Evolutionary conservation across 192 early-diverging fungal species (phyloP).

Genomic region (Piromyces sp.): DNA sequence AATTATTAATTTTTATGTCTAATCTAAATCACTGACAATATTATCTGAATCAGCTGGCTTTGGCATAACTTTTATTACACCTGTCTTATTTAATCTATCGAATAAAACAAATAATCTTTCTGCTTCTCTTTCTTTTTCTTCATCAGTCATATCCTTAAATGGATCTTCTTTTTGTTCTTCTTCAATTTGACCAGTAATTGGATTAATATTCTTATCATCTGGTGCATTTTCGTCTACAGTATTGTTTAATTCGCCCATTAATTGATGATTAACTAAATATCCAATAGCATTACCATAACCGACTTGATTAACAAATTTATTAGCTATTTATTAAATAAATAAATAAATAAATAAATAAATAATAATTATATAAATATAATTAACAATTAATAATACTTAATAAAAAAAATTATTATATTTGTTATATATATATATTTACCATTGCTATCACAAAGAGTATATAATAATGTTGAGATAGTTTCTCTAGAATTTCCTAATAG

Average conservation of each 20-base stretch:
- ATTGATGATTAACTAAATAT: conserved; percentile 51
- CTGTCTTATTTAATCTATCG: conserved; percentile 79
- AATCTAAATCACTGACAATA: not conserved
- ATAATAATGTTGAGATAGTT: conserved; percentile 43
- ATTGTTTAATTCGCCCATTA: not conserved
- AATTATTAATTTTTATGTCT: not conserved
- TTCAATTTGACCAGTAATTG: conserved; percentile 69
- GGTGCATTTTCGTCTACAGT: conserved; percentile 5
- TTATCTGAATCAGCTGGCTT: not conserved
- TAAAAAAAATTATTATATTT: too few relatives aligned
- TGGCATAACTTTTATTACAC: conserved; percentile 53
- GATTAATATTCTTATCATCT: conserved; percentile 37
- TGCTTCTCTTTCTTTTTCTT: conserved; percentile 89
- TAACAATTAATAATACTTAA: not conserved
- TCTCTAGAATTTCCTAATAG: conserved; percentile 36
- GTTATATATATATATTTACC: conserved; percentile 29
- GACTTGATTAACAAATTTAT: conserved; percentile 41
- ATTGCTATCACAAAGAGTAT: conserved; percentile 48
- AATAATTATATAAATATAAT: not conserved
- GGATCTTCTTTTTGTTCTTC: conserved; percentile 13
- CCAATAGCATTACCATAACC: conserved; percentile 92
- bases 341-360: not conserved
- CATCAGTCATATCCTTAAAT: conserved; percentile 78
- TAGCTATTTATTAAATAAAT: too few relatives aligned
- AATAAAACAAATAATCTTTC: conserved; percentile 84